Evolutionary conservation across 2,329 filamentous ascomycete species (phyloP), one percentile per base, ranked within the genome.

Genomic region (Venturia effusa): DNA sequence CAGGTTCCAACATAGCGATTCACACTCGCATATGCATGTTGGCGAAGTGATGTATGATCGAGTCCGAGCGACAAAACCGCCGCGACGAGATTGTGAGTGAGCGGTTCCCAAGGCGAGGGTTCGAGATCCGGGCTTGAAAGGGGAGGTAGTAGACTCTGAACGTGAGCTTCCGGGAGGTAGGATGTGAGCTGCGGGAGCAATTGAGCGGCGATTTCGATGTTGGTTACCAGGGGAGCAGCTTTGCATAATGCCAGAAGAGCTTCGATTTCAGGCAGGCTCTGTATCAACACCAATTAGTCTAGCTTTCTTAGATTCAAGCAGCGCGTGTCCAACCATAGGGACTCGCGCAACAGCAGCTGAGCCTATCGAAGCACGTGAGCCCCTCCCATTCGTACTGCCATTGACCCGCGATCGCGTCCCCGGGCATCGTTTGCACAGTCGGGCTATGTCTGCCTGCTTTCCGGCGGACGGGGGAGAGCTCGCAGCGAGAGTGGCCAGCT

Each of bases 201-300:
- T 70, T 86, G 88, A 70, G 89, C 85, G 34, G 92, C 92, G 71
- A 89, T 88, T 66, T 90, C 84, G 51, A 79, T 75, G 57, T 85
- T 86, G 62, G 86, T 82, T 32, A 97, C 81, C 30, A 85, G 83
- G 4, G 91, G 88, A 3, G 92, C 90, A 62, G 93, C 90, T 77
- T 92, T 93, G 80, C 93, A 97, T 32, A 99, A 81, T 54, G 94
- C 91, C 32, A 97, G 78, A 32, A 99, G 82, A 62, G 96, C 89
- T 74, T 99, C 93, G 69, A 96, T 88, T 79, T 99, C 95, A 70
- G 90, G 87, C 63, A 92, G 85, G 62, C 87, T 90, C 91, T 95
- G 66, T 15, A 19, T 30, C 27, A 57, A 34, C 39, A 5, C 10
- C 43, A 41, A 19, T 60, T 32, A 55, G 43, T 39, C 10, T 27